Evolutionary conservation across 1,284 basidiomycete genomes (phyloP), one percentile per base, ranked within the genome.

Genomic region (Cryptococcus sp.): DNA sequence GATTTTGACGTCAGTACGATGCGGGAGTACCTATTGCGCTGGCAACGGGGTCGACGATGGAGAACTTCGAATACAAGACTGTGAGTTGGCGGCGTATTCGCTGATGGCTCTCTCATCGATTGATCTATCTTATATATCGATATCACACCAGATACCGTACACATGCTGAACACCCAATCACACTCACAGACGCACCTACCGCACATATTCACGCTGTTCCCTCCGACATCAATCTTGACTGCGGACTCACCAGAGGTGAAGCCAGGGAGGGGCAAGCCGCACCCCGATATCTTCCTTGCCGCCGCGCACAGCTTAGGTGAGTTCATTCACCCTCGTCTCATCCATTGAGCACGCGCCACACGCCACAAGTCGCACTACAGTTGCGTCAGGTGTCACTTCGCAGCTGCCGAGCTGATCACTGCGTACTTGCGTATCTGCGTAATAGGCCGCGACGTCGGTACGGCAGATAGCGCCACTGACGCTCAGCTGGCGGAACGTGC

Each of bases 221-320:
- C 74, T 23, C 60, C 69, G 0, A 59, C 70, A 2, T 62, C 58
- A 17, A 74, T 80, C 54, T 59, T 80, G 38, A 80, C 78, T 0
- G 75, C 73, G 45, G 74, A 78, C 57, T 74, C 74, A 3, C 70
- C 71, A 10, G 68, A 75, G 25, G 68, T 79, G 17, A 66, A 67
- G n/a, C 73, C 73, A 15, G 76, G 75, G 25, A 63, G 74, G 19
- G 77, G 76, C 6, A 79, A 80, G 62, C 59, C 79, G 6, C 54
- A 64, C 35, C 78, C 78, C 10, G 77, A 78, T 63, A 77, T 80
- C 59, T 80, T 76, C 62, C 69, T 79, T 31, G 76, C 78, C 31
- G 79, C 79, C 1, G 79, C 78, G 13, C 65, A 69, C 5, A 70
- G 71, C 50, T 62, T 80, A 27, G 78, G 76, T 72, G 40, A 56